Evolutionary conservation across 148 eudicot genomes (phyloP).

Genomic region (Rhododendron griersonianum): DNA sequence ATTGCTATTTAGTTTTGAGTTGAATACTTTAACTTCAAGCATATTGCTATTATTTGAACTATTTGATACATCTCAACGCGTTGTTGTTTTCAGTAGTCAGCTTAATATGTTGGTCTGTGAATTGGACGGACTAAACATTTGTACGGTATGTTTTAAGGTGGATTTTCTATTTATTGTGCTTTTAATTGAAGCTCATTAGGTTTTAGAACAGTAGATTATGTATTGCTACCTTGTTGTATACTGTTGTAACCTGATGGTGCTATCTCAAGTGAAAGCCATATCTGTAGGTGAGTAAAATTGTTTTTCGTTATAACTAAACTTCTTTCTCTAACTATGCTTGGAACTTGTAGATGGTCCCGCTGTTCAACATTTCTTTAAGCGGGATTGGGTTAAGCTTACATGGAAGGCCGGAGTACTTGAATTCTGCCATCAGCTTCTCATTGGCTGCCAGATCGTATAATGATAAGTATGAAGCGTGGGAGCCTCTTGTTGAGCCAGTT

Average conservation of each 20-base stretch:
- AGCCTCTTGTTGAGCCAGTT: conserved; percentile 91
- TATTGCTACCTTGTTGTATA: background rate
- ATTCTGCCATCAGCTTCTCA: conserved; percentile 67
- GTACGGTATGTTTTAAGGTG: background rate
- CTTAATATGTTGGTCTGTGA: background rate
- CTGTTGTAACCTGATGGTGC: background rate
- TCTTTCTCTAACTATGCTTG: conserved; percentile 1
- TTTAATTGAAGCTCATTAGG: background rate
- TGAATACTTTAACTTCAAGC: background rate
- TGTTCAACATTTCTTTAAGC: conserved; percentile 77
- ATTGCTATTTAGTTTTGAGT: too few species aligned
- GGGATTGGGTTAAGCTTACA: conserved; percentile 68
- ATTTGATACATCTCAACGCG: background rate
- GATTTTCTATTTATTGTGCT: background rate
- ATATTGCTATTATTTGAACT: background rate
- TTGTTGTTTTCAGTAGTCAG: background rate
- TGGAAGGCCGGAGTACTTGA: conserved; percentile 66
- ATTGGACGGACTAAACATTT: background rate
- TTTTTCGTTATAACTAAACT: background rate
- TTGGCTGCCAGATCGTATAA: conserved; percentile 86
- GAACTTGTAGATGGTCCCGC: conserved; percentile 80
- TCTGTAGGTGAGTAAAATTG: background rate
- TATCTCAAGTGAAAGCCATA: background rate
- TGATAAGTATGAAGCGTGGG: conserved; percentile 94
- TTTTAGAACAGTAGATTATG: background rate